Evolutionary conservation across 345 rosid species (phyloP), one percentile per base, ranked within the genome.

Genomic region (Euphorbia lathyris): DNA sequence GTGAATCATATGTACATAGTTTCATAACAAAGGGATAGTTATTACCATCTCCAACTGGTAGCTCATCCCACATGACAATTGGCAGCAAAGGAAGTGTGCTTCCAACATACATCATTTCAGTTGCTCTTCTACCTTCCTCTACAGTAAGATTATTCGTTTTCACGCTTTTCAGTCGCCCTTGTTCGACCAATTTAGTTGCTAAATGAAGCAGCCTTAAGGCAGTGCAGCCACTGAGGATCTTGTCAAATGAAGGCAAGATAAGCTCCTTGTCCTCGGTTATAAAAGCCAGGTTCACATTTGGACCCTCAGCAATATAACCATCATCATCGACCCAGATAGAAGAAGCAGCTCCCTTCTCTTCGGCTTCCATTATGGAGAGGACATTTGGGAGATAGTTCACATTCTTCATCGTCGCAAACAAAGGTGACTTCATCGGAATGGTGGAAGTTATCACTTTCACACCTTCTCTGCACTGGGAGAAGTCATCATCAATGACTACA

Each of bases 341-440:
- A 67, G 88, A 80, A 50, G 67, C 78, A 17, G 86, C 91, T 38
- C 88, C 94, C 57, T 78, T 56, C 36, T 86, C 94, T 74, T 86
- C 94, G 2, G 91, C 94, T 80, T 88, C 91, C 89, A 86, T 83
- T 55, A 76, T 47, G 0, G 91, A 69, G 7, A 85, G 86, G 50
- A 83, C 89, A 53, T 88, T 86, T 0, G 91, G 91, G 20, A 88
- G 80, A 76, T 88, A 86, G 81, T 88, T 88, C 40, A 86, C 89
- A 36, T 79, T 88, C 79, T 88, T 88, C 81, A 66, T 56, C 1
- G 86, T 86, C n/a, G 94, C 83, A 25, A 85, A 85, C 19, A 43
- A 42, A 40, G 87, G 80, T 34, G 91, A 60, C 74, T 86, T 88
- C 83, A 88, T 88, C 7, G 91, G 94, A 72, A 82, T 69, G 0